phyloP scores from a whole-genome alignment of 176 grass and related monocot genomes.

The Oryza rufipogon region DNA sequence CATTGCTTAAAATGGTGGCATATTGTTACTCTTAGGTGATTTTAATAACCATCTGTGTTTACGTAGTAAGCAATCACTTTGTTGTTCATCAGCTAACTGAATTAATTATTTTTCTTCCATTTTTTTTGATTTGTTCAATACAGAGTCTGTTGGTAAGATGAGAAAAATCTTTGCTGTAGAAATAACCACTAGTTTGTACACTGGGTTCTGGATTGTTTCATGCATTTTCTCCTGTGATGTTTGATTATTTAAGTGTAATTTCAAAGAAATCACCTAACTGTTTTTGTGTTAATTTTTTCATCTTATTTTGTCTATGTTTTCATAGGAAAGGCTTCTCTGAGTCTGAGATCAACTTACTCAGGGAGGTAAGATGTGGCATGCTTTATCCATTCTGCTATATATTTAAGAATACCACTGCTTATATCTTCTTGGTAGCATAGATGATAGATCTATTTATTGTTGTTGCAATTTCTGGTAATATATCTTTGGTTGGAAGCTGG shows the following conservation, averaged over 20 bases:
- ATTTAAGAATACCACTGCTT: slow-evolving; percentile 10
- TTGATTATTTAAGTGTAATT: slow-evolving; percentile 8
- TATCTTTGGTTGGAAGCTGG: background rate
- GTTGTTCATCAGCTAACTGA: background rate
- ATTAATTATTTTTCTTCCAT: background rate
- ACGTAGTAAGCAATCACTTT: background rate
- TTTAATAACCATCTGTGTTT: background rate
- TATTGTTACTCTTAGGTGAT: background rate
- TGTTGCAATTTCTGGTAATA: slow-evolving; percentile 27
- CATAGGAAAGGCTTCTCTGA: slow-evolving; percentile 83
- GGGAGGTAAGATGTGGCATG: slow-evolving; percentile 59
- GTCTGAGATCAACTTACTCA: slow-evolving; percentile 88
- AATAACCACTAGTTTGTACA: background rate
- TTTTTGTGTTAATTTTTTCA: slow-evolving; percentile 41
- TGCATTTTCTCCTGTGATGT: slow-evolving; percentile 9
- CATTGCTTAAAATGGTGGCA: background rate
- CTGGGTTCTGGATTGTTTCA: background rate
- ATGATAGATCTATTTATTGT: background rate
- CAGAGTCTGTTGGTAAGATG: slow-evolving; percentile 8
- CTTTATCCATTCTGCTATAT: background rate
- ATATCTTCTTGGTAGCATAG: background rate
- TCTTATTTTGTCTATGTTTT: slow-evolving; percentile 43
- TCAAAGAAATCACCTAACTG: slow-evolving; percentile 10
- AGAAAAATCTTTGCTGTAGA: background rate
- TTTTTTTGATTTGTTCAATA: background rate